Percentiles rank a stretch among this genome's conserved stretches.
Evolutionary conservation across 306 rosid species (phyloP).

Genomic region (Cicer judaicum): DNA sequence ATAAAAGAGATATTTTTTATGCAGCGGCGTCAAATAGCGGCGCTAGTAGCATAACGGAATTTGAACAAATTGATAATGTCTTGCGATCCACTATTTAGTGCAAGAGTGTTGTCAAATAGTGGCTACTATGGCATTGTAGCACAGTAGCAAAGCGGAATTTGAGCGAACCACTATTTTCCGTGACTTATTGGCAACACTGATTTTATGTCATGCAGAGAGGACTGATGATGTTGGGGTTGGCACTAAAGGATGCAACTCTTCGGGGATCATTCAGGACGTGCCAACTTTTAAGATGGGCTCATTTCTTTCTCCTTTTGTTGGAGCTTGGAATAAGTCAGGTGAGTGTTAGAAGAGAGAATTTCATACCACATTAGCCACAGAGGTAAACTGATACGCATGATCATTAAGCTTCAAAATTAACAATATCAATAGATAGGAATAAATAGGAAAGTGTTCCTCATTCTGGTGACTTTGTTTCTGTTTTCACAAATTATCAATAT

Average conservation of each 20-base stretch:
- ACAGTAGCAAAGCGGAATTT: too few relatives aligned
- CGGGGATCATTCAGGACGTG: constrained; percentile 41
- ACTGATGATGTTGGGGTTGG: constrained; percentile 29
- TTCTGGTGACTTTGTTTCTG: constrained; percentile 18
- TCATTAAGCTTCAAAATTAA: neutral
- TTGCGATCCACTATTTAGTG: too few relatives aligned
- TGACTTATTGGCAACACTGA: too few relatives aligned
- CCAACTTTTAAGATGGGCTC: constrained; percentile 46
- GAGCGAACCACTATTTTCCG: too few relatives aligned
- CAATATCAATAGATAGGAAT: constrained; percentile 20
- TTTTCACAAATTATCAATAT: constrained; percentile 11
- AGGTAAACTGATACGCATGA: constrained; percentile 5
- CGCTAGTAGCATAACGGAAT: too few relatives aligned
- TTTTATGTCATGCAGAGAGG: constrained; percentile 53
- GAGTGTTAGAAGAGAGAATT: constrained; percentile 31
- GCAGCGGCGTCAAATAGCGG: too few relatives aligned
- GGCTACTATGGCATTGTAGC: too few relatives aligned
- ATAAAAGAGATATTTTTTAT: too few relatives aligned
- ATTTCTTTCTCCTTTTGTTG: constrained; percentile 46
- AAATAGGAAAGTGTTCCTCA: constrained; percentile 22
- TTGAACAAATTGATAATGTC: too few relatives aligned
- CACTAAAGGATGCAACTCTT: constrained; percentile 40
- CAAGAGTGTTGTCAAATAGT: too few relatives aligned
- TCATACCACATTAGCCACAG: constrained; percentile 3
- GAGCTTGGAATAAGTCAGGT: constrained; percentile 56